Evolutionary conservation across 768 basidiomycete species (phyloP), one percentile per base, ranked within the genome.

Genomic region (Lactarius deliciosus): DNA sequence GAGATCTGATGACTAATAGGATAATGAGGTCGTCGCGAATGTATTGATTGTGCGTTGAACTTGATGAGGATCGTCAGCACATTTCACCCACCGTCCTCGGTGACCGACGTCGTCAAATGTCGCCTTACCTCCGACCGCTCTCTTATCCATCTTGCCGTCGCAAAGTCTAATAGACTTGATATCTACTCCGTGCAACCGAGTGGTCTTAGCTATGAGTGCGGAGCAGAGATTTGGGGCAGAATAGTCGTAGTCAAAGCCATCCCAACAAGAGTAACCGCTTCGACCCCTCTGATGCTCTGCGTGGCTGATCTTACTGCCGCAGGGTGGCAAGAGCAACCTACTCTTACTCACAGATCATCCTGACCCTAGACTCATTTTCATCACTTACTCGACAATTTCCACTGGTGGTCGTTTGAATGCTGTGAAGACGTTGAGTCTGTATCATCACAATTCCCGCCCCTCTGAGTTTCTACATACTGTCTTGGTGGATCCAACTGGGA

Each of bases 281-380:
- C 18, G 32, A 30, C 25, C 40, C 18, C 50, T 47, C 63, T 64
- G 47, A 53, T 30, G 56, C 40, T 38, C 50, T 15, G 18, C 56
- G 53, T 54, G 28, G 50, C 60, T 57, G 50, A 70, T 57, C 15
- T 25, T n/a, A 18, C 43, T 40, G 9, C 32, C 11, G 25, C 45
- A 68, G 69, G 62, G 60, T 45, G 59, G 66, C 64, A 57, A 41
- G 79, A 76, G 69, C 81, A 86, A 86, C 72, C 71, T 93, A 16
- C 74, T 91, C 25, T 80, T 91, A 38, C 80, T 93, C 73, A 82
- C 89, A 0, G 90, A 90, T 66, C 90, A 92, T 71, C 91, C 91
- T 1, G 85, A 90, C 40, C 89, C 91, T 10, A 85, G 87, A 66
- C 80, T 93, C 15, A 75, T 92, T 41, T 80, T 92, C 69, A 78